Conservation (phyloP, 2,329 filamentous ascomycete genomes). For the Aspergillus neoniger region DNA sequence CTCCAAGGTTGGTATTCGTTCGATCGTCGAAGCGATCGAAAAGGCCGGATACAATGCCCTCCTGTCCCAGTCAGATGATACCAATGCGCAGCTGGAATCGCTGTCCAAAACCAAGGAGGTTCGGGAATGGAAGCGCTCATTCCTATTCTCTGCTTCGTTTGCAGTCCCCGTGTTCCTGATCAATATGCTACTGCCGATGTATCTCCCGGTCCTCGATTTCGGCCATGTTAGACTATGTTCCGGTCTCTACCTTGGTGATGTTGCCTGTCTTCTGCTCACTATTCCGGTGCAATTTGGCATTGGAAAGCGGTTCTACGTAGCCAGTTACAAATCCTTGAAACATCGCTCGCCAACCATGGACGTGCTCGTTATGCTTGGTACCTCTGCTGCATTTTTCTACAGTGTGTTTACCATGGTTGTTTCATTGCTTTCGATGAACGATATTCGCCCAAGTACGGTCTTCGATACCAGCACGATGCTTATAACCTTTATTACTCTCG, state of each 20-base stretch:
- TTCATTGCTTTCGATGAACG: conserved; percentile 72
- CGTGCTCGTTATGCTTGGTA: conserved; percentile 89
- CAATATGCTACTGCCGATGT: conserved; percentile 94
- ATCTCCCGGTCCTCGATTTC: conserved; percentile 72
- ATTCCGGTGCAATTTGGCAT: conserved; percentile 96
- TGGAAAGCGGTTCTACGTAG: conserved; percentile 88
- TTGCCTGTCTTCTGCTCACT: conserved; percentile 80
- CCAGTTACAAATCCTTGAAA: conserved; percentile 88
- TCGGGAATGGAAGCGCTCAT: conserved; percentile 83
- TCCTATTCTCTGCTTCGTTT: conserved; percentile 75
- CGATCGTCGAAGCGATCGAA: conserved; percentile 80
- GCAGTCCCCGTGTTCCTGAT: conserved; percentile 88
- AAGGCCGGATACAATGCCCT: conserved; percentile 83
- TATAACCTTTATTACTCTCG: conserved; percentile 90
- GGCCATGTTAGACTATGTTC: conserved; percentile 66
- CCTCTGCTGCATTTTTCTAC: conserved; percentile 94
- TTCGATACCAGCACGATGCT: conserved; percentile 99
- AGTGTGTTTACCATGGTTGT: conserved; percentile 85
- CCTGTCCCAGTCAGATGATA: conserved; percentile 88
- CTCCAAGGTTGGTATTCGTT: conserved; percentile 72
- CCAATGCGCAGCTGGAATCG: conserved; percentile 93
- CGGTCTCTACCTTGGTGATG: conserved; percentile 84
- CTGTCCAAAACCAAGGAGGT: conserved; percentile 96
- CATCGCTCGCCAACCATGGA: conserved; percentile 97
- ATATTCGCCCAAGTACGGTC: conserved; percentile 79